Conservation (phyloP, 23 red algal genomes). For the Pyropia yezoensis region DNA sequence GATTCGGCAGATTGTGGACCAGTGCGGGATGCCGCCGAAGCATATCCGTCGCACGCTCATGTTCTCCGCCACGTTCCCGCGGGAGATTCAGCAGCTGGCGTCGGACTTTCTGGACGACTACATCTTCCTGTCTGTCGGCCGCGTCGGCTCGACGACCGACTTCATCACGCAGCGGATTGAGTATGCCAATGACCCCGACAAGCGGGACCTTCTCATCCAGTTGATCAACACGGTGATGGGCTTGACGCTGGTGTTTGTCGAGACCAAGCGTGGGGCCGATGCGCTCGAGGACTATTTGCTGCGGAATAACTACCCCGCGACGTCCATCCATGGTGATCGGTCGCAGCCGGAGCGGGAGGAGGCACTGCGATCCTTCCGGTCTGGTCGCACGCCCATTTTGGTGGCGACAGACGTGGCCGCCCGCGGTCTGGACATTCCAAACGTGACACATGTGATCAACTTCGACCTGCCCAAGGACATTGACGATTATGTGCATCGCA, state of each 20-base stretch:
- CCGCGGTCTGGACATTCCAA: slow-evolving; percentile 94
- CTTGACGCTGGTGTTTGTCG: slow-evolving; percentile 91
- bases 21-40: slow-evolving; percentile 61
- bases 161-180: slow-evolving; percentile 97
- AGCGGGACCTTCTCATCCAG: slow-evolving; percentile 89
- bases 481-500: slow-evolving; percentile 98
- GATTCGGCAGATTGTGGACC: slow-evolving; percentile 95
- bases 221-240: slow-evolving; percentile 85
- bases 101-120: slow-evolving; percentile 97
- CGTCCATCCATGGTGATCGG: slow-evolving; percentile 99
- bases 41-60: slow-evolving; percentile 87
- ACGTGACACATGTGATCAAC: slow-evolving; percentile 99
- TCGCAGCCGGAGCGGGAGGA: slow-evolving; percentile 88
- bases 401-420: slow-evolving; percentile 99
- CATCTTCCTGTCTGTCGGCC: slow-evolving; percentile 93
- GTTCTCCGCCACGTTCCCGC: slow-evolving; percentile 97
- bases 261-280: slow-evolving; percentile 96
- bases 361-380: slow-evolving; percentile 84
- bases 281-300: slow-evolving; percentile 80
- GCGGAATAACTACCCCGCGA: slow-evolving; percentile 73
- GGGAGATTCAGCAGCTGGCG: slow-evolving; percentile 93
- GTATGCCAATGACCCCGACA: slow-evolving; percentile 67
- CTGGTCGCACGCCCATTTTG: slow-evolving; percentile 85
- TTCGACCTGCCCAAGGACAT: slow-evolving; percentile 91
- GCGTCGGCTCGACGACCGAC: slow-evolving; percentile 98